Base-by-base conservation (phyloP, 257 asterid species). In the Coffea eugenioides region DNA sequence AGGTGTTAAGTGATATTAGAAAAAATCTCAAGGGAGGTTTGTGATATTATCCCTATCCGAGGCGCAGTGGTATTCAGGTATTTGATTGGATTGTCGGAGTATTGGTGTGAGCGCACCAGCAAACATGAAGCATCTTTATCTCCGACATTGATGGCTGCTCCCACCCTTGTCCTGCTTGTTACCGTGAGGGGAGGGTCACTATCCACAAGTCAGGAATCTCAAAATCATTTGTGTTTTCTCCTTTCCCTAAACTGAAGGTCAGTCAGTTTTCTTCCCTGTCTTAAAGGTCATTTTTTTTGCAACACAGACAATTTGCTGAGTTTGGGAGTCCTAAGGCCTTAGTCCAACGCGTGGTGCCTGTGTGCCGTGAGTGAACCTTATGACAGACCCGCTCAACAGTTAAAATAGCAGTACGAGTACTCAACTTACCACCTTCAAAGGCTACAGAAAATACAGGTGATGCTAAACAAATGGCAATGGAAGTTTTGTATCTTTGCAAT, bases 111-210 rank as follows among this genome's bases (percentile, higher is more conserved):
- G 79, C 21, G 71, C 71, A 75, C 59, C 79, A 75, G 57, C 71
- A 75, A 61, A 41, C 79, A 75, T 41, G 79, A 75, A 75, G 79
- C 79, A 75, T 61, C 71, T 75, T n/a, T 48, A 59, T 43, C 23
- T 75, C 71, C 54, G 59, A 43, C 59, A 75, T 2, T 13, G n/a
- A 23, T 39, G 79, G 43, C 43, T 3, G 70, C 9, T 75, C 41
- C 14, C 52, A 31, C 34, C 34, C 34, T 31, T 31, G 34, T 25
- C 6, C 9, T 41, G 41, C n/a, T 59, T 43, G 34, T 9, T 75
- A 54, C 16, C 1, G 10, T 59, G 59, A n/a, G 6, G 20, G 21
- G 59, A n/a, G 6, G 20, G 21, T n/a, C 48, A 27, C 25, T 6
- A 48, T n/a, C 75, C 18, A n/a, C 9, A 4, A 4, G 4, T 39